Evolutionary conservation across 352 stramenopile genomes (phyloP).

Genomic region (Phytophthora constricta): DNA sequence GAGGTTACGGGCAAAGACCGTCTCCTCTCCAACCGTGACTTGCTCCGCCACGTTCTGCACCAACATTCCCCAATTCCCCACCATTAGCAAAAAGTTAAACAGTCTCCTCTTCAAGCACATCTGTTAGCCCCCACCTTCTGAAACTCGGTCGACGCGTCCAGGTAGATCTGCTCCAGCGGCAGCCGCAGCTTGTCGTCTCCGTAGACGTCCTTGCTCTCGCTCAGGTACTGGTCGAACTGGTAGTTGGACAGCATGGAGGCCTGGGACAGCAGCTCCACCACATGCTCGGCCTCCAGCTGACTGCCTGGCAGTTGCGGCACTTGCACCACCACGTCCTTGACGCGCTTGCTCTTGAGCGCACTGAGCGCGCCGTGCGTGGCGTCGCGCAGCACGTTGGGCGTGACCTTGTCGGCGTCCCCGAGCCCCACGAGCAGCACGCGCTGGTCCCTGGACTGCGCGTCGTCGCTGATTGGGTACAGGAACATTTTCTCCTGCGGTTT

Average conservation of each 20-base stretch:
- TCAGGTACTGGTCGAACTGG: constrained; percentile 87
- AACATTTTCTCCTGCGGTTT: constrained; percentile 73
- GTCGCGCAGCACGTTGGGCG: constrained; percentile 66
- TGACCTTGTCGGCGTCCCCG: constrained; percentile 68
- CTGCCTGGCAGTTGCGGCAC: constrained; percentile 46
- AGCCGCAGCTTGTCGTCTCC: constrained; percentile 73
- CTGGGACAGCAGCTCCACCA: constrained; percentile 78
- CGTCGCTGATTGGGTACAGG: constrained; percentile 66
- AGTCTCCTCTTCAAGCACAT: too few species aligned
- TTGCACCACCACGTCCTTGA: constrained; percentile 60
- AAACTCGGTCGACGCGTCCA: constrained; percentile 63
- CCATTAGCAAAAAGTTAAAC: too few species aligned
- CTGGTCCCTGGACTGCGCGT: constrained; percentile 40
- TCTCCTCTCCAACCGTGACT: constrained; percentile 75
- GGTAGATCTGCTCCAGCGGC: constrained; percentile 69
- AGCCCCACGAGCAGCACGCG: constrained; percentile 82
- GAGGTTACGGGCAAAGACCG: constrained; percentile 86
- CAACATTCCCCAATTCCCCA: too few species aligned
- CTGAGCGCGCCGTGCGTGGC: constrained; percentile 72
- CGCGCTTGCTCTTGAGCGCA: constrained; percentile 55
- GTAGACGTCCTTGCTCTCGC: constrained; percentile 53
- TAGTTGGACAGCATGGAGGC: constrained; percentile 88
- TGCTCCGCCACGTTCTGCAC: constrained; percentile 69
- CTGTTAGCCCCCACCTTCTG: constrained; percentile 58
- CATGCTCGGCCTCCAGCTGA: constrained; percentile 40